Evolutionary conservation across 1,284 basidiomycete genomes (phyloP).

Genomic region (Farysia itapuensis): DNA sequence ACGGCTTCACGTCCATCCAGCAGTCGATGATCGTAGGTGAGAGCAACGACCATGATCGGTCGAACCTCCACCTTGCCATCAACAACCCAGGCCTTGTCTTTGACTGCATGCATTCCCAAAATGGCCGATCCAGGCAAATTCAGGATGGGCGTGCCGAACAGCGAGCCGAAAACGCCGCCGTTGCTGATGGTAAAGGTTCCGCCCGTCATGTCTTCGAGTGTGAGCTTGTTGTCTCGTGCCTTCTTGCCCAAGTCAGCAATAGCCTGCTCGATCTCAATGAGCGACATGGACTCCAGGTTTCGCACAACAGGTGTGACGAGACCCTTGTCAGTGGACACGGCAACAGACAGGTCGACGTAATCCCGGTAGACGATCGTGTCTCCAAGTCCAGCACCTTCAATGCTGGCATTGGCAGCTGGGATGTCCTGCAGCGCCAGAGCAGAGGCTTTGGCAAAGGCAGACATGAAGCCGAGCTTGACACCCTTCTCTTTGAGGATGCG

Average conservation of each 20-base stretch:
- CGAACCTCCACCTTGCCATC: constrained; percentile 71
- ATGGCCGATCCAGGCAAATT: constrained; percentile 95
- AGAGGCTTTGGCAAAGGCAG: constrained; percentile 87
- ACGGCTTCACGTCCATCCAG: constrained; percentile 95
- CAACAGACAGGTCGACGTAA: constrained; percentile 70
- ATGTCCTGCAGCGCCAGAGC: constrained; percentile 86
- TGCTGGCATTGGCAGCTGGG: constrained; percentile 89
- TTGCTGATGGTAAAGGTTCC: constrained; percentile 99
- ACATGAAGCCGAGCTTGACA: constrained; percentile 98
- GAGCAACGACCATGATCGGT: constrained; percentile 82
- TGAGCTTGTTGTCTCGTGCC: constrained; percentile 91
- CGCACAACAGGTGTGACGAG: constrained; percentile 94
- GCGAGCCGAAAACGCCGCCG: constrained; percentile 95
- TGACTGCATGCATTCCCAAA: constrained; percentile 94
- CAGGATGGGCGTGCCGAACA: constrained; percentile 91
- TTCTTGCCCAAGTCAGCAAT: constrained; percentile 88
- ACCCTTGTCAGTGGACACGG: constrained; percentile 95
- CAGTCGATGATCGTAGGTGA: constrained; percentile 94
- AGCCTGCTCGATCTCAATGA: constrained; percentile 89
- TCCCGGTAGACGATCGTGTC: constrained; percentile 95
- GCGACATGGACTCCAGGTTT: constrained; percentile 82
- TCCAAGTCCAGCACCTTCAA: constrained; percentile 69
- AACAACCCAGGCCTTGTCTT: constrained; percentile 89
- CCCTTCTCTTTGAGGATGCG: constrained; percentile 86
- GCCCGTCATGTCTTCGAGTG: constrained; percentile 81